Conservation (phyloP, 2,329 filamentous ascomycete species). For the Teratosphaeria nubilosa region DNA sequence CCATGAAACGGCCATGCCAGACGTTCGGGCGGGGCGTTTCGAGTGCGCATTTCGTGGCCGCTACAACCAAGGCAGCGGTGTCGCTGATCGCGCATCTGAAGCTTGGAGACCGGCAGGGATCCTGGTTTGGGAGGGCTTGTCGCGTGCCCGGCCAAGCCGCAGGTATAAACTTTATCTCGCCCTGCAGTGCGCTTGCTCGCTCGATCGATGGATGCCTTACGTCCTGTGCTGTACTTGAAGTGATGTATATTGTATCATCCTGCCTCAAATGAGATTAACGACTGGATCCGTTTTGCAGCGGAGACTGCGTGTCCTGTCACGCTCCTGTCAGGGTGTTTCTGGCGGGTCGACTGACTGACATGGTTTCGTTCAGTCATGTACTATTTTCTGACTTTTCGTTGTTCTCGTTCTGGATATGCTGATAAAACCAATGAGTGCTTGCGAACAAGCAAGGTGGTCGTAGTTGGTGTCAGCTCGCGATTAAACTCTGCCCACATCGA, state of each 20-base stretch:
- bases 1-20: neutral
- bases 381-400: neutral
- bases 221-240: neutral
- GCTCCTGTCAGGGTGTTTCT: neutral
- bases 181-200: neutral
- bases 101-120: neutral
- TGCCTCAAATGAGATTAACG: neutral
- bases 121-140: neutral
- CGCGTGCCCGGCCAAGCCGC: neutral
- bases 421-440: neutral
- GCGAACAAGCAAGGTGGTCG: neutral
- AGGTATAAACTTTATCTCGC: neutral
- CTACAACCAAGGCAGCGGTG: neutral
- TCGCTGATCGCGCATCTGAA: neutral
- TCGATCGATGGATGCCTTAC: neutral
- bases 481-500: too few relatives aligned
- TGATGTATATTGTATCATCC: neutral
- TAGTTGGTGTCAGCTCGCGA: neutral
- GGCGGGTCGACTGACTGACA: neutral
- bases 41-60: neutral
- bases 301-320: neutral
- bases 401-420: neutral
- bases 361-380: neutral
- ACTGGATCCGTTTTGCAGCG: neutral
- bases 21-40: neutral